phyloP scores from a whole-genome alignment of 2,329 filamentous ascomycete species.

The Colletotrichum viniferum region DNA sequence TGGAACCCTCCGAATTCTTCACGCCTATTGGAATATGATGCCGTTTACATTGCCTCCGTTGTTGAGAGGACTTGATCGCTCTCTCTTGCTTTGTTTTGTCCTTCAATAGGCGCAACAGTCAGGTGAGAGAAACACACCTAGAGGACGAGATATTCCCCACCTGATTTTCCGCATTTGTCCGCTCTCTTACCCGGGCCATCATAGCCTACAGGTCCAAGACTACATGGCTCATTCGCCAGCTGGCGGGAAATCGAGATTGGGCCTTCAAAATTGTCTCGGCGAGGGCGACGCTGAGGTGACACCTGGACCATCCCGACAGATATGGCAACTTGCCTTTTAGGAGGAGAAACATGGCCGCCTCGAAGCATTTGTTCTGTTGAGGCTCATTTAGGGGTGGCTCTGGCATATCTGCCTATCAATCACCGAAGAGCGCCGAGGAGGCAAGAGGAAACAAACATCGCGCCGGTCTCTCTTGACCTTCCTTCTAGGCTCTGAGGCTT shows the following conservation, averaged over 20 bases:
- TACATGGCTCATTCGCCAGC: background rate
- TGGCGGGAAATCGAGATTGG: background rate
- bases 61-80: background rate
- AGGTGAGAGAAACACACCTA: background rate
- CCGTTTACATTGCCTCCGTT: background rate
- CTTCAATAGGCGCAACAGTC: background rate
- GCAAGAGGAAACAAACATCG: slow-evolving; percentile 3
- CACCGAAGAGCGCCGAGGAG: background rate
- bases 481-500: background rate
- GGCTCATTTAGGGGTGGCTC: background rate
- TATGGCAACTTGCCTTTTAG: background rate
- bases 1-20: background rate
- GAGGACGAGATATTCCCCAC: background rate
- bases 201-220: background rate
- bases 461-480: background rate
- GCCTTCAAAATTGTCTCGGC: background rate
- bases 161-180: background rate
- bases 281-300: background rate
- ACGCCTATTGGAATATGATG: background rate
- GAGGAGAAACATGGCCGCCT: background rate
- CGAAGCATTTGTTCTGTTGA: background rate
- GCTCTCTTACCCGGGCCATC: background rate
- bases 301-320: background rate
- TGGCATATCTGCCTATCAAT: background rate
- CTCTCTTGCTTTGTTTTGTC: background rate